Conservation (phyloP, 352 stramenopile genomes). For the Globisporangium middletonii region DNA sequence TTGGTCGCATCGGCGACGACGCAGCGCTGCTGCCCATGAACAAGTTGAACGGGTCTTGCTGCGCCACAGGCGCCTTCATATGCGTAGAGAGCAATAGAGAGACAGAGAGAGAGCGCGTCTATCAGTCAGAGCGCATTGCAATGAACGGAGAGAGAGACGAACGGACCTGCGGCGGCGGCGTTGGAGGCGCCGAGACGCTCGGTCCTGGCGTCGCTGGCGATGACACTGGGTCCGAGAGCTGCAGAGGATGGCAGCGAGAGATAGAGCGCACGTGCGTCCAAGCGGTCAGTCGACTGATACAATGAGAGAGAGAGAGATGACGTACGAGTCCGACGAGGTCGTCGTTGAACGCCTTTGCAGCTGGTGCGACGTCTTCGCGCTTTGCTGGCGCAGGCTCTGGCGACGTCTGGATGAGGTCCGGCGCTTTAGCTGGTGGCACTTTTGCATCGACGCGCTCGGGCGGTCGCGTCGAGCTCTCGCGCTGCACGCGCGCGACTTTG, state of each 20-base stretch:
- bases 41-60: constrained; percentile 68
- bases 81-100: background rate
- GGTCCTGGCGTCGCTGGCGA: constrained; percentile 20
- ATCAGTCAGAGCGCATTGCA: background rate
- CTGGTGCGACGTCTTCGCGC: constrained; percentile 33
- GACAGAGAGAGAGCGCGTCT: too few relatives aligned
- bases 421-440: constrained; percentile 8
- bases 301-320: background rate
- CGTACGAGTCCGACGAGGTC: constrained; percentile 75
- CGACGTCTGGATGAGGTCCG: constrained; percentile 75
- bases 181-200: constrained; percentile 22
- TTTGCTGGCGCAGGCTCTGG: constrained; percentile 23
- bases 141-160: background rate
- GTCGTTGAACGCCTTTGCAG: constrained; percentile 69
- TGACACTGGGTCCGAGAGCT: constrained; percentile 64
- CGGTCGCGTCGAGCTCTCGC: constrained; percentile 33
- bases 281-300: background rate
- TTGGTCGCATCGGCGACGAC: constrained; percentile 22
- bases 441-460: constrained; percentile 29
- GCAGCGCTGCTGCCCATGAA: constrained; percentile 28
- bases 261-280: background rate
- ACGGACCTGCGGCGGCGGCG: constrained; percentile 30
- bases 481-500: constrained; percentile 73
- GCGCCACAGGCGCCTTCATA: background rate
- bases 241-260: constrained; percentile 4